Evolutionary conservation across 352 stramenopile genomes (phyloP).

Genomic region (Globisporangium nagaii): DNA sequence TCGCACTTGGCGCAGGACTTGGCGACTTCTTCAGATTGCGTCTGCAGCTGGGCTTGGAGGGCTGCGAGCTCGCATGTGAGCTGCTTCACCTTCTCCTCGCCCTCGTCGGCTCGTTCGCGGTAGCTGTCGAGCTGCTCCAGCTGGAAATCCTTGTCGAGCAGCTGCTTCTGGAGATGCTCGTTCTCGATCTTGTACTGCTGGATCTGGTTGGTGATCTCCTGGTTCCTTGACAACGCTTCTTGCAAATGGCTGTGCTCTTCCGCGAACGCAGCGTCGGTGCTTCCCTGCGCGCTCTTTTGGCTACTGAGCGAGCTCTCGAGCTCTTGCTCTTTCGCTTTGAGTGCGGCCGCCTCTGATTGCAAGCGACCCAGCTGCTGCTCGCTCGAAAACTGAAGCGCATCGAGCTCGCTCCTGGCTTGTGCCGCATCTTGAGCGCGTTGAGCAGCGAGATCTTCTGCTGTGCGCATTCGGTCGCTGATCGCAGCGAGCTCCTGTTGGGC

Average conservation of each 20-base stretch:
- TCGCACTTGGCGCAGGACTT: slow-evolving; percentile 34
- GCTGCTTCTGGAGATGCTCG: slow-evolving; percentile 61
- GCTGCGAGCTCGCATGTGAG: slow-evolving; percentile 23
- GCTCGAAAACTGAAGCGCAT: slow-evolving; percentile 24
- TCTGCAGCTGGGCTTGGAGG: slow-evolving; percentile 29
- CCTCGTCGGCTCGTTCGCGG: slow-evolving; percentile 37
- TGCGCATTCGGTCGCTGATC: slow-evolving; percentile 28
- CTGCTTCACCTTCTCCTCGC: slow-evolving; percentile 30
- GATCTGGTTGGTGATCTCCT: slow-evolving; percentile 42
- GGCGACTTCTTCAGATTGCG: slow-evolving; percentile 23
- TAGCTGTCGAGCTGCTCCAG: slow-evolving; percentile 54
- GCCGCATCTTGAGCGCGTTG: slow-evolving; percentile 22
- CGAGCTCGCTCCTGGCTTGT: slow-evolving; percentile 24
- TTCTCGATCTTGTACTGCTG: slow-evolving; percentile 76
- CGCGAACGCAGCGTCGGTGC: slow-evolving; percentile 13
- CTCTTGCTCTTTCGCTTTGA: slow-evolving; percentile 28
- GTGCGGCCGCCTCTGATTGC: slow-evolving; percentile 28
- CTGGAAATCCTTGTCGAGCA: slow-evolving; percentile 61
- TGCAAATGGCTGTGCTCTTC: slow-evolving; percentile 32
- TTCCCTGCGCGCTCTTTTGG: slow-evolving; percentile 15
- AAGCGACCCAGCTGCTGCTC: slow-evolving; percentile 33
- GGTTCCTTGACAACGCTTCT: slow-evolving; percentile 18
- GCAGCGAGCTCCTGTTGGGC: slow-evolving; percentile 26
- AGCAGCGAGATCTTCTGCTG: slow-evolving; percentile 20
- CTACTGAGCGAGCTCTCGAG: slow-evolving; percentile 22